Evolutionary conservation across 495 filamentous ascomycete genomes (phyloP).

Genomic region (Daldinia concentrica): DNA sequence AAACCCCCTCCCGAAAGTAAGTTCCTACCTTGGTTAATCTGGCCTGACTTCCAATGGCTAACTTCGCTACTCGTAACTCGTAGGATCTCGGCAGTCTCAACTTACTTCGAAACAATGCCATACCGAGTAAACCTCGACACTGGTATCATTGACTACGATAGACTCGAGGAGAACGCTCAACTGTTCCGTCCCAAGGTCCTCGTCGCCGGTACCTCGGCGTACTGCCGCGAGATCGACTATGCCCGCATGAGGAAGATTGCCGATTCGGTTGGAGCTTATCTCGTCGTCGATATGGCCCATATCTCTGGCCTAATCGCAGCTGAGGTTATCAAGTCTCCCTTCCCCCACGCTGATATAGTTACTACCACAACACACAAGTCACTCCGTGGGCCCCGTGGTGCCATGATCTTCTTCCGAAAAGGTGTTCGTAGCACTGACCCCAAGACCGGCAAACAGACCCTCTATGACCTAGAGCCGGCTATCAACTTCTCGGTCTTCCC

Average conservation of each 20-base stretch:
- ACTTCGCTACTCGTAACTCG: slow-evolving; percentile 46
- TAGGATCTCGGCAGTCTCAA: slow-evolving; percentile 91
- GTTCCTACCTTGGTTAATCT: slow-evolving; percentile 41
- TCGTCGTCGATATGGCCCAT: slow-evolving; percentile 98
- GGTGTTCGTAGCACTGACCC: slow-evolving; percentile 87
- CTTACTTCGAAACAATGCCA: slow-evolving; percentile 94
- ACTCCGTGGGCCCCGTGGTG: slow-evolving; percentile 95
- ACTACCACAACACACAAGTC: slow-evolving; percentile 99
- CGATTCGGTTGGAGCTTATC: slow-evolving; percentile 92
- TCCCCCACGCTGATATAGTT: slow-evolving; percentile 93
- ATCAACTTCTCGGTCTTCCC: slow-evolving; percentile 99
- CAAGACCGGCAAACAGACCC: slow-evolving; percentile 87
- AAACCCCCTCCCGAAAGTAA: slow-evolving; percentile 90
- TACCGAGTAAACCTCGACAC: slow-evolving; percentile 91
- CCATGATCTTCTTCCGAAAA: slow-evolving; percentile 99
- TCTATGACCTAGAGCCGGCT: slow-evolving; percentile 93
- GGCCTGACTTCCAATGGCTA: slow-evolving; percentile 19
- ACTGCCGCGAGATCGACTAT: slow-evolving; percentile 99
- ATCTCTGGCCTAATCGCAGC: slow-evolving; percentile 96
- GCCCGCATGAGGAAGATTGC: slow-evolving; percentile 95
- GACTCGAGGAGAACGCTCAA: slow-evolving; percentile 87
- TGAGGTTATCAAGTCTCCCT: slow-evolving; percentile 93
- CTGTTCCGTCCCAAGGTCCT: slow-evolving; percentile 96
- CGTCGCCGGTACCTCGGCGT: slow-evolving; percentile 97
- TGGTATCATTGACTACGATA: slow-evolving; percentile 97